A percentile compares a stretch with the other conserved stretches of the same genome.
These are phyloP conservation scores for Malassezia furfur DNA, from an alignment of 1,284 basidiomycete genomes.

Conservation along the genomic window DNA sequence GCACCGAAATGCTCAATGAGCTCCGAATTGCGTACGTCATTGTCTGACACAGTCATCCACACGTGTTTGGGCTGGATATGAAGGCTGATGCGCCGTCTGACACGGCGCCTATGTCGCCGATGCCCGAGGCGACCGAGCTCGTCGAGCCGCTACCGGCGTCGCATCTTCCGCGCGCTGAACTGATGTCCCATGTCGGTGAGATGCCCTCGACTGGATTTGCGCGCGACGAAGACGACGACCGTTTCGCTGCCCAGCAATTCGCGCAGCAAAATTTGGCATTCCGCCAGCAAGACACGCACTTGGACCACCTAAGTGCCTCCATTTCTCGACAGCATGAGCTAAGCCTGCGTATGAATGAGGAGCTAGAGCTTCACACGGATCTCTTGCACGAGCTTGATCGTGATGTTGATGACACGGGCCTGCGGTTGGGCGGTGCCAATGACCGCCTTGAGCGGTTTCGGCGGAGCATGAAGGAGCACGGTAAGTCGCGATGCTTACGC, in stretches of 20 bases:
- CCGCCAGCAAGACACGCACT: slow-evolving; percentile 33
- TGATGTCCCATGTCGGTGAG: not conserved
- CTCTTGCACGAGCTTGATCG: slow-evolving; percentile 31
- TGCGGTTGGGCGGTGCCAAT: slow-evolving; percentile 32
- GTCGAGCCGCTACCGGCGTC: too few species aligned
- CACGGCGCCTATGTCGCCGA: too few species aligned
- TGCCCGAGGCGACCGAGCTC: too few species aligned
- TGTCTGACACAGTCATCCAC: slow-evolving; percentile 1
- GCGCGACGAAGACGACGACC: not conserved
- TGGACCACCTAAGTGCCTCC: slow-evolving; percentile 33
- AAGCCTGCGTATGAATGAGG: slow-evolving; percentile 44
- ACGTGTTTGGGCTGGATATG: not conserved
- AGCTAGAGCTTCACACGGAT: slow-evolving; percentile 39
- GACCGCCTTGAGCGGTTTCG: slow-evolving; percentile 30
- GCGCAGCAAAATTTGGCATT: slow-evolving; percentile 26
- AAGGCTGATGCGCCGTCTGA: too few species aligned
- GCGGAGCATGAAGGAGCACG: slow-evolving; percentile 33
- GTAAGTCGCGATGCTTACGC: slow-evolving; percentile 21
- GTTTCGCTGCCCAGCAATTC: slow-evolving; percentile 4
- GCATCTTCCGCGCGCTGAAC: not conserved
- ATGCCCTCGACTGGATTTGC: not conserved
- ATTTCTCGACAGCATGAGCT: slow-evolving; percentile 40
- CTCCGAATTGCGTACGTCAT: not conserved
- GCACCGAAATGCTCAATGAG: slow-evolving; percentile 5
- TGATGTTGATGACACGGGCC: slow-evolving; percentile 31